Base-by-base conservation (phyloP, 2,329 filamentous ascomycete species). In the Fragosphaeria purpurea region DNA sequence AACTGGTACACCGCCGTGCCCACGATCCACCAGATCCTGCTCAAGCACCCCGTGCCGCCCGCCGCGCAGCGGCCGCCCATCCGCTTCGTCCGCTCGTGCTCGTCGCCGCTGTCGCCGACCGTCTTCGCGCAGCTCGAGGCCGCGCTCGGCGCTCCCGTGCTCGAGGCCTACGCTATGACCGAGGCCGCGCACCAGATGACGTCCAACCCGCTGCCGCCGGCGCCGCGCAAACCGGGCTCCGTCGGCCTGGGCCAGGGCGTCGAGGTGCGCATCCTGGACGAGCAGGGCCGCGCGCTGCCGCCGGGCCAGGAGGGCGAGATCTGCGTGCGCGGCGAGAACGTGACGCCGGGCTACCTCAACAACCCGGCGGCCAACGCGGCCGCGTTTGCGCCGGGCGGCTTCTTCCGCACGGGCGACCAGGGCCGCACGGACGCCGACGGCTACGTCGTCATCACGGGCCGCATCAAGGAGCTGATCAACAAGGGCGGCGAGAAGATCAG, bases 1-100 rank as follows among this genome's bases (percentile, higher is more conserved):
- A 95, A 88, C 65, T 95, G 88, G 88, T 95, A 93, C 69, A 93
- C 88, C 0, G 88, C 88, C 1, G 88, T 93, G n/a, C 88, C 88
- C 1, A 94, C 88, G 1, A 94, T 95, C 63, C 88, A 94, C 66
- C 88, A 93, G 63, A 91, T 95, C 60, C 74, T 95, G 4, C 79
- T 95, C 52, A 87, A 85, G 68, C 82, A 77, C 58, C 80, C 85
- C 6, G 65, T 78, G 4, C 88, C 87, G 5, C 22, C 22, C 22
- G 22, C 22, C 22, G 76, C 64, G 50, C 83, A 84, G 1, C 73
- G 82, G 51, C 86, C 86, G 3, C 65, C 74, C 12, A 93, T 95
- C 61, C 81, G 88, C 57, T 94, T 94, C 69, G 90, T 95, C 62
- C 80, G 88, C 57, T 93, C 87, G 11, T 94, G 88, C 71, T 91